phyloP scores from a whole-genome alignment of 228 moss, liverwort and hornwort species.

The Sphagnum fallax region DNA sequence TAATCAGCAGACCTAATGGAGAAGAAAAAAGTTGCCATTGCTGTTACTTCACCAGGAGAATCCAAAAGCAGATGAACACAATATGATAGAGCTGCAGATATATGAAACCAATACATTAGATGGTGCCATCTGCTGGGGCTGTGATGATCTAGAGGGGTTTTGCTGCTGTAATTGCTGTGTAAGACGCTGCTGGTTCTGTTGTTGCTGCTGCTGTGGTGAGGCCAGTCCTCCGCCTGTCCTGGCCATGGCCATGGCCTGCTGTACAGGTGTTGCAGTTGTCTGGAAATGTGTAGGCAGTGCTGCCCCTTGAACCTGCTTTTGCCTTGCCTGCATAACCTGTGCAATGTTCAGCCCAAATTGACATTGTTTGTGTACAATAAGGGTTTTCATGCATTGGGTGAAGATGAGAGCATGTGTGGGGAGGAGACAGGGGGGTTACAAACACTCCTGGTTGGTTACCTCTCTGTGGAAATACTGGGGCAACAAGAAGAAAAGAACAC shows the following conservation, averaged over 20 bases:
- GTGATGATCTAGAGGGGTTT: constrained; percentile 20
- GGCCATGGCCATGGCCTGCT: constrained; percentile 30
- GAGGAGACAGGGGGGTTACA: not conserved
- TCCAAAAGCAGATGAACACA: too few relatives aligned
- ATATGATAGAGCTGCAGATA: too few relatives aligned
- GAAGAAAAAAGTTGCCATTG: constrained; percentile 22
- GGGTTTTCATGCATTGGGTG: not conserved
- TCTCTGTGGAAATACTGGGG: not conserved
- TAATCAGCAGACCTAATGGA: constrained; percentile 22
- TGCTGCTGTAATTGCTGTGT: constrained; percentile 27
- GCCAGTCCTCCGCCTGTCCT: constrained; percentile 18
- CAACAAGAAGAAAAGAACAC: constrained; percentile 1
- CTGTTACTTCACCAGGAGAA: constrained; percentile 6
- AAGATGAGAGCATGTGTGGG: not conserved
- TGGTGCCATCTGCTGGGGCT: constrained; percentile 34
- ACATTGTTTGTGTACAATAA: not conserved
- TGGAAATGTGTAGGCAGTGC: constrained; percentile 46
- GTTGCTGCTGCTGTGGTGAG: constrained; percentile 31
- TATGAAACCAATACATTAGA: not conserved
- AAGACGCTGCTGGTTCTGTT: constrained; percentile 23
- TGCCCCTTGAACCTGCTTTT: constrained; percentile 52
- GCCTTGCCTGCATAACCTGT: constrained; percentile 44
- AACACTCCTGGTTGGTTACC: not conserved
- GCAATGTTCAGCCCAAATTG: not conserved
- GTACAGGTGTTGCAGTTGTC: constrained; percentile 24